These are phyloP conservation scores for Piloderma croceum DNA, from an alignment of 768 basidiomycete species.

Conservation along the genomic window DNA sequence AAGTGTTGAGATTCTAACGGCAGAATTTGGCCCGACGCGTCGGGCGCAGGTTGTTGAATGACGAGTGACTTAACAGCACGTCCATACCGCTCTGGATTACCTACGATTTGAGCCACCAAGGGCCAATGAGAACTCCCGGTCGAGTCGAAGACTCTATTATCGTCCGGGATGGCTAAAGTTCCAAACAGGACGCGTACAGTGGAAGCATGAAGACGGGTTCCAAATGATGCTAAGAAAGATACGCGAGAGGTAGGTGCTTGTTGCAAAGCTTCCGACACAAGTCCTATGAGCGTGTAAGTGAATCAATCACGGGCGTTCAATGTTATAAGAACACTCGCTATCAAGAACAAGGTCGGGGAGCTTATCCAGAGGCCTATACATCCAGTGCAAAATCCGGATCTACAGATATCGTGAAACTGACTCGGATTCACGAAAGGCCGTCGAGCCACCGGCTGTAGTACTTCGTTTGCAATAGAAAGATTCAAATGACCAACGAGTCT, in stretches of 20 bases:
- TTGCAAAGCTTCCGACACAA: slow-evolving; percentile 9
- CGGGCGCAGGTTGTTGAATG: slow-evolving; percentile 14
- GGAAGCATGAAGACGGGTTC: slow-evolving; percentile 24
- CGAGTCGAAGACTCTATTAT: slow-evolving; percentile 16
- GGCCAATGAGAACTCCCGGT: slow-evolving; percentile 8
- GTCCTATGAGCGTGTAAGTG: slow-evolving; percentile 4
- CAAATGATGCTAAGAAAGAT: slow-evolving; percentile 24
- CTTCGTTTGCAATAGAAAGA: too few species aligned
- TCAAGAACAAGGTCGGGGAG: slow-evolving; percentile 20
- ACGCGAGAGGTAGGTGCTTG: slow-evolving; percentile 14
- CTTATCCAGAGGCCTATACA: slow-evolving; percentile 12
- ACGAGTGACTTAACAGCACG: slow-evolving; percentile 23
- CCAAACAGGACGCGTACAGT: slow-evolving; percentile 27
- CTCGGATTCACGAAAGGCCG: too few species aligned
- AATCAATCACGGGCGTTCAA: not conserved
- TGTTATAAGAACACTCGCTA: slow-evolving; percentile 10
- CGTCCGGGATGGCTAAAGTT: slow-evolving; percentile 25
- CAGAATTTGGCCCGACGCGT: slow-evolving; percentile 12
- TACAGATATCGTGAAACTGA: too few species aligned
- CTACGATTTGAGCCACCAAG: slow-evolving; percentile 21
- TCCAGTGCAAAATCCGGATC: too few species aligned
- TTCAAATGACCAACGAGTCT: too few species aligned
- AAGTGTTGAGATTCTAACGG: slow-evolving; percentile 13
- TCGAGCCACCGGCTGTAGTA: too few species aligned
- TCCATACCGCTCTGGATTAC: slow-evolving; percentile 28